Evolutionary conservation across 805 yeast species (phyloP), one percentile per base, ranked within the genome.

Genomic region (Candida maesae): DNA sequence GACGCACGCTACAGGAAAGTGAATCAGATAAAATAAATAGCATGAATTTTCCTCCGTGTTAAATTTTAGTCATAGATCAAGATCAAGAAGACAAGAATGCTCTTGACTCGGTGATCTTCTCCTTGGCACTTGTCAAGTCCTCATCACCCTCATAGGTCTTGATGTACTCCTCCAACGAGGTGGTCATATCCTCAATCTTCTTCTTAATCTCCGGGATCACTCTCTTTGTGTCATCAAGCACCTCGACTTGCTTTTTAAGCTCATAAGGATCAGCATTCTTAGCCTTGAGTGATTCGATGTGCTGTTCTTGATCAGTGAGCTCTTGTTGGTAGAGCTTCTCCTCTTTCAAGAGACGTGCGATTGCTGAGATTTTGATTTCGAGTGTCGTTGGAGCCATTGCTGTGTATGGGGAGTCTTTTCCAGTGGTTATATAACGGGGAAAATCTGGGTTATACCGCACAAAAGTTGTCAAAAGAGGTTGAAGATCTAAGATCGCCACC

Each of bases 341-440:
- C 57, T 88, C 95, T 50, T 84, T 84, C 29, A 80, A 52, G 13
- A 88, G 66, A 46, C 95, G 70, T 45, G 73, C 71, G 37, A 87
- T 67, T 1, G 95, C 89, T 43, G 74, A 77, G 27, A 74, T 70
- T 51, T 84, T 85, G 58, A 87, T 84, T 52, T 82, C 84, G 30
- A 84, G 63, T 45, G 71, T 78, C 2, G 86, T 67, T 23, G 91
- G 93, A 2, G 87, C 71, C 84, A 83, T 83, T 57, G 37, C 52
- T 15, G 17, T 21, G 24, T 21, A 21, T 21, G 7, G 24, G 24
- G 10, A 21, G n/a, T n/a, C n/a, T n/a, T n/a, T n/a, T n/a, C n/a
- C n/a, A n/a, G n/a, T n/a, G n/a, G n/a, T n/a, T n/a, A n/a, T n/a
- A n/a, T n/a, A n/a, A n/a, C n/a, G n/a, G n/a, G n/a, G n/a, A n/a